Evolutionary conservation across 2,329 filamentous ascomycete species (phyloP), one percentile per base, ranked within the genome.

Genomic region (Penicillium sp.): DNA sequence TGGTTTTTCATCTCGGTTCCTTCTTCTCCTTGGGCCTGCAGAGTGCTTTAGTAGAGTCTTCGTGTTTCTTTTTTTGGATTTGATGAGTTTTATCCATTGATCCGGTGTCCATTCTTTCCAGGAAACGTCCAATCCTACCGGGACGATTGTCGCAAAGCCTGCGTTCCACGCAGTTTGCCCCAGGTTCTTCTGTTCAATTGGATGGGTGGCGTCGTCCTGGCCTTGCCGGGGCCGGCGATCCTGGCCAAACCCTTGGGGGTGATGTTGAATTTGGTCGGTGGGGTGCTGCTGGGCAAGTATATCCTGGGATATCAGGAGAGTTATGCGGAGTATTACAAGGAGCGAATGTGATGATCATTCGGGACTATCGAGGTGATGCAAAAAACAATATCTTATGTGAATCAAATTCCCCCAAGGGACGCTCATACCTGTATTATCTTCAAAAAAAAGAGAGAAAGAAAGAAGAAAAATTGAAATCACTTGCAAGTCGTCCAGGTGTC

Each of bases 111-210:
- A 4, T n/a, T 9, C 4, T 32, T 2, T 5, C 2, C n/a, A 52
- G 50, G 50, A 25, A 52, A 52, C 27, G 50, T 49, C 8, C 50
- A 52, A 44, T 52, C 50, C 13, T 52, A 52, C 35, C 50, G 50
- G 9, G 50, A 52, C 42, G 50, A 52, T 18, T 52, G 50, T 29
- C 47, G 47, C 24, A 47, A 47, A 34, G 47, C 50, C 5, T 47
- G 50, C 3, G 9, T 44, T 4, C 3, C 27, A 24, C 44, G 50
- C 11, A 52, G 47, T 34, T 9, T 52, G 12, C 50, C 50, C 1
- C 50, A 52, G 26, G 40, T 52, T 2, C 33, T 52, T 6, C 39
- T 52, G 0, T 52, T 52, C 8, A 52, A 52, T 12, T 52, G 40
- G 37, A 37, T 44, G 6, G 47, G 50, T 25, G 50, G 47, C 5